These are phyloP conservation scores for Wallemia mellicola DNA, from an alignment of 1,284 basidiomycete genomes.

Conservation along the genomic window DNA sequence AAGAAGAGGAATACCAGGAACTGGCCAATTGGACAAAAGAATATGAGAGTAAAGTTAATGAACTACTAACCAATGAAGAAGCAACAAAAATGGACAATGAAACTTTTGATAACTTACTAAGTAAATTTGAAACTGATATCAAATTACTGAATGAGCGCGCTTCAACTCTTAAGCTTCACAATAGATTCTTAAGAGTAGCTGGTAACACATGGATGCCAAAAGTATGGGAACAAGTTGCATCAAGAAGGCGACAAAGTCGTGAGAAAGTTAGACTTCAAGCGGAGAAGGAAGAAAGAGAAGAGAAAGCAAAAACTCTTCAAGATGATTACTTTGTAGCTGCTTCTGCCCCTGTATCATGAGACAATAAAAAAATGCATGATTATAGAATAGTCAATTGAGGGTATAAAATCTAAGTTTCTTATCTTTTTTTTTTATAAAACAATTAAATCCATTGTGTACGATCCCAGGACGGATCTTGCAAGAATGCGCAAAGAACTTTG, in stretches of 20 bases:
- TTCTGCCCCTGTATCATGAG: background rate
- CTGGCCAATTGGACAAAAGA: background rate
- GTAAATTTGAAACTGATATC: background rate
- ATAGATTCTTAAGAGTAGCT: background rate
- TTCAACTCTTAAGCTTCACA: background rate
- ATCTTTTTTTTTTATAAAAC: no score
- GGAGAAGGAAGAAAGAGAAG: background rate
- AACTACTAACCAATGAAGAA: background rate
- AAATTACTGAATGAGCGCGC: background rate
- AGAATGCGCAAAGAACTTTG: slow-evolving; percentile 84
- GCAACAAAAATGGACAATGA: background rate
- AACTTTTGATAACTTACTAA: background rate
- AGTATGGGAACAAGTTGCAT: background rate
- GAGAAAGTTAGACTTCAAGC: background rate
- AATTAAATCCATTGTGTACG: slow-evolving; percentile 38
- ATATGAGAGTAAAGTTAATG: background rate
- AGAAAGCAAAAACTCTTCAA: background rate
- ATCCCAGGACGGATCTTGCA: slow-evolving; percentile 70
- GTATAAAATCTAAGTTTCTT: no score
- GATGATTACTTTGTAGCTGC: background rate
- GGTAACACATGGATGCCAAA: background rate
- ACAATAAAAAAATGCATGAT: background rate
- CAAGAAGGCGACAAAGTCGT: background rate
- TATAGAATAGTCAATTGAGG: no score
- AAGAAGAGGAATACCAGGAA: background rate